These are phyloP conservation scores for Ploettnerulaceae sp. DNA, from an alignment of 2,329 filamentous ascomycete genomes.

Conservation along the genomic window DNA sequence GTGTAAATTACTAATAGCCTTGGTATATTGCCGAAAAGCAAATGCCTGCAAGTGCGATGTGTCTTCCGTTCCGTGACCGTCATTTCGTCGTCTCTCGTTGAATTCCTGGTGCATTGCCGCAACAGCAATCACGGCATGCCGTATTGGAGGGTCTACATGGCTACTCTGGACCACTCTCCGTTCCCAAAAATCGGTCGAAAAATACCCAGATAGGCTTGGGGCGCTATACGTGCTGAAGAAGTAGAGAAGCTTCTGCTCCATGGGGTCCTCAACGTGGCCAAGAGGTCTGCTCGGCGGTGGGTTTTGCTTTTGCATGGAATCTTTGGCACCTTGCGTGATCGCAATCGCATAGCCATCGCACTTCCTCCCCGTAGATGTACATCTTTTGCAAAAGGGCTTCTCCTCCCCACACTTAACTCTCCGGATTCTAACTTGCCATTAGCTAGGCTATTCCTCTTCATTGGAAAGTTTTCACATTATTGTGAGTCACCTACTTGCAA, in stretches of 20 bases:
- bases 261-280: slow-evolving; percentile 16
- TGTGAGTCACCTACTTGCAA: slow-evolving; percentile 28
- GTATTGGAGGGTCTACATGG: slow-evolving; percentile 25
- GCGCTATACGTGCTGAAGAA: slow-evolving; percentile 27
- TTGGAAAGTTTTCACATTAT: background rate
- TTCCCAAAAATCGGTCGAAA: slow-evolving; percentile 29
- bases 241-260: slow-evolving; percentile 24
- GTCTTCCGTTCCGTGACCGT: slow-evolving; percentile 36
- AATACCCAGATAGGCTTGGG: slow-evolving; percentile 24
- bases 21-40: slow-evolving; percentile 55
- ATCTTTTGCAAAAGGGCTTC: slow-evolving; percentile 31
- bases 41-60: slow-evolving; percentile 34
- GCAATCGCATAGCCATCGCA: slow-evolving; percentile 31
- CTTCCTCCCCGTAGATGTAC: slow-evolving; percentile 29
- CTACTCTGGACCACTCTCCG: slow-evolving; percentile 24
- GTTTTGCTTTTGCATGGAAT: background rate
- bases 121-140: slow-evolving; percentile 30
- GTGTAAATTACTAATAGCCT: slow-evolving; percentile 42
- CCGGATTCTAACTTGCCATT: slow-evolving; percentile 23
- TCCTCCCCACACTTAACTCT: slow-evolving; percentile 33
- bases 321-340: slow-evolving; percentile 11
- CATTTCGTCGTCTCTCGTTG: slow-evolving; percentile 39
- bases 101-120: slow-evolving; percentile 30
- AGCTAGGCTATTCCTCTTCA: background rate
- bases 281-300: background rate